These are phyloP conservation scores for Thalassiosira mediterranea DNA, from an alignment of 352 stramenopile species.

Conservation along the genomic window DNA sequence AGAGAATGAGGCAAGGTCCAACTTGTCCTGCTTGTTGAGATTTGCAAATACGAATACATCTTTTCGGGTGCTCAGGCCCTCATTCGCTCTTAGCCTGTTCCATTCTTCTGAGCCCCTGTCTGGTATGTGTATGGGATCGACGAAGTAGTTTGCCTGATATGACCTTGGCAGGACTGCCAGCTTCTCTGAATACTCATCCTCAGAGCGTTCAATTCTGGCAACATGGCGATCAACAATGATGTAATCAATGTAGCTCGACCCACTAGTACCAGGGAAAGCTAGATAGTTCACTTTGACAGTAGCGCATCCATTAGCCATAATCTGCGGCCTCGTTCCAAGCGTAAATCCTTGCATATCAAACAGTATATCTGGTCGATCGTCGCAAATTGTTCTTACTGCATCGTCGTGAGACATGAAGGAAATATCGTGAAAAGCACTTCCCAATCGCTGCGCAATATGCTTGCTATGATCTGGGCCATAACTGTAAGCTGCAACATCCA, in stretches of 20 bases:
- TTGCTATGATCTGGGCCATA: constrained; percentile 7
- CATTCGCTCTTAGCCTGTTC: constrained; percentile 16
- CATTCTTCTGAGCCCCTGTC: constrained; percentile 21
- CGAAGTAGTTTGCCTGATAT: constrained; percentile 88
- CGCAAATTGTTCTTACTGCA: constrained; percentile 1
- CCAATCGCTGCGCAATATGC: not conserved
- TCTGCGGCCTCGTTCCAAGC: constrained; percentile 69
- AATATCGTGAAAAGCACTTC: constrained; percentile 11
- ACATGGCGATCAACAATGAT: constrained; percentile 83
- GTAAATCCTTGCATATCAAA: constrained; percentile 88
- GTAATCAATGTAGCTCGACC: constrained; percentile 86
- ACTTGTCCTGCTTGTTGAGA: constrained; percentile 90
- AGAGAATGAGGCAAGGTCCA: constrained; percentile 81
- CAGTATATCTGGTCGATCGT: constrained; percentile 76
- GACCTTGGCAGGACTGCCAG: constrained; percentile 83
- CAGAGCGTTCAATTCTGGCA: constrained; percentile 26
- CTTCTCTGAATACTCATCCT: constrained; percentile 82
- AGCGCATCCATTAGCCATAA: constrained; percentile 75
- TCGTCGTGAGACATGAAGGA: constrained; percentile 9
- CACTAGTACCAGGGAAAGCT: constrained; percentile 86
- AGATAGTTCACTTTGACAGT: constrained; percentile 87
- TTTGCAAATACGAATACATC: constrained; percentile 81
- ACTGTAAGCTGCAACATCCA: constrained; percentile 6
- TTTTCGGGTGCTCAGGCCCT: constrained; percentile 26
- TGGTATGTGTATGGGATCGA: constrained; percentile 10